phyloP scores from a whole-genome alignment of 2,329 filamentous ascomycete genomes.

The Trichoderma citrinoviride region DNA sequence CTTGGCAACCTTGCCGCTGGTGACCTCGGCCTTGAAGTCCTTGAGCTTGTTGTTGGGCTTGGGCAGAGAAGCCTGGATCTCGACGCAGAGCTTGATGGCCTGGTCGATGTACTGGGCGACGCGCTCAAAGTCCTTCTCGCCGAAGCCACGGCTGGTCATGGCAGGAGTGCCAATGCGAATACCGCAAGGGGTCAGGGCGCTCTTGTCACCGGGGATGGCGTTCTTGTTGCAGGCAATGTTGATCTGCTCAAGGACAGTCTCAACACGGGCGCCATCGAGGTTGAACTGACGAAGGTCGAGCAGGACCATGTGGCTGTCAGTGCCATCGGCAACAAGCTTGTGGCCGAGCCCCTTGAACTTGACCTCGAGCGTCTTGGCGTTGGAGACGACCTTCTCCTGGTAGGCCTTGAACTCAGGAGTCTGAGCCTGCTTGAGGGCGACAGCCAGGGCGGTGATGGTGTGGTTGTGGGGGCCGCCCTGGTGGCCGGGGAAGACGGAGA shows the following conservation, averaged over 20 bases:
- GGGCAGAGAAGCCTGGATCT: constrained; percentile 78
- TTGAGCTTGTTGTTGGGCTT: constrained; percentile 99
- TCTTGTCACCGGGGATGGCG: constrained; percentile 96
- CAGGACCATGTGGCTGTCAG: constrained; percentile 96
- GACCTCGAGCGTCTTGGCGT: constrained; percentile 86
- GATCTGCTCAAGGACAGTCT: constrained; percentile 94
- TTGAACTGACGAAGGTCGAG: constrained; percentile 84
- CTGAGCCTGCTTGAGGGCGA: constrained; percentile 91
- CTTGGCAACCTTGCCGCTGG: constrained; percentile 71
- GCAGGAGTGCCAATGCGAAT: constrained; percentile 95
- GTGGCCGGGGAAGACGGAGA: constrained; percentile 98
- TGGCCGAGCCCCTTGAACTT: constrained; percentile 85
- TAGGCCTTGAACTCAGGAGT: constrained; percentile 89
- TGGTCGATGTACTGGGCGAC: constrained; percentile 88
- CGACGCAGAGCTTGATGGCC: constrained; percentile 84
- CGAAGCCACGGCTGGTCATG: constrained; percentile 95
- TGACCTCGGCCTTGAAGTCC: constrained; percentile 96
- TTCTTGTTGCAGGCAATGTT: constrained; percentile 99
- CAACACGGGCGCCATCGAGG: constrained; percentile 91
- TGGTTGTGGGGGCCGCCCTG: constrained; percentile 99
- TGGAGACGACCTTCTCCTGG: constrained; percentile 87
- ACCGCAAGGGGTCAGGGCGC: constrained; percentile 88
- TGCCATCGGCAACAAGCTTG: constrained; percentile 92
- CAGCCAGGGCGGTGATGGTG: constrained; percentile 95
- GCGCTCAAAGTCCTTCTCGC: constrained; percentile 85